Percentiles rank a stretch among this genome's conserved stretches.
phyloP scores from a whole-genome alignment of 2,329 filamentous ascomycete genomes.

The Ophiostoma quercus region DNA sequence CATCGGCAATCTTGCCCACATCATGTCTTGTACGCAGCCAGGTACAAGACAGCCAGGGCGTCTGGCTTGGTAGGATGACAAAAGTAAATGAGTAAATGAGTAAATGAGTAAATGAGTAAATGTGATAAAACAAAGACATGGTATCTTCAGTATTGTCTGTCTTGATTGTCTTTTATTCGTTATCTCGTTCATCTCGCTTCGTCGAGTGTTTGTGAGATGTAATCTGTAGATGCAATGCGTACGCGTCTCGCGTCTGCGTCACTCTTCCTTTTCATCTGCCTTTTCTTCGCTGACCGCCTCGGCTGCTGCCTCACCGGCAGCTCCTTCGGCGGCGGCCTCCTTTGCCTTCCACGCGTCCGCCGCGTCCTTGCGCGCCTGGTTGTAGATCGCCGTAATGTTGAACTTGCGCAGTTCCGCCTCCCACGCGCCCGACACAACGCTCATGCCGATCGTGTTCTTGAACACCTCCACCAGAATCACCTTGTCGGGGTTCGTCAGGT shows the following conservation, averaged over 20 bases:
- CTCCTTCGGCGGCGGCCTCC: not conserved
- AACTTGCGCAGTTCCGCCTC: constrained; percentile 64
- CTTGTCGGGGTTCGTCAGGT: constrained; percentile 71
- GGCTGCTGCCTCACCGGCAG: too few relatives aligned
- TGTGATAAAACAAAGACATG: not conserved
- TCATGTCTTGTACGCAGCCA: constrained; percentile 7
- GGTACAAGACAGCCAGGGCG: constrained; percentile 9
- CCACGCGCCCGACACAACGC: constrained; percentile 70
- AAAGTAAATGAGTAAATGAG: not conserved
- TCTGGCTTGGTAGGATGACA: not conserved
- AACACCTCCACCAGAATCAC: constrained; percentile 76
- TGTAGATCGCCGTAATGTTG: constrained; percentile 71
- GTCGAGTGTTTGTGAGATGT: not conserved
- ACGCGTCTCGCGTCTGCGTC: not conserved
- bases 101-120: not conserved
- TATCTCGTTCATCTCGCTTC: constrained; percentile 2
- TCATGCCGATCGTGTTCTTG: constrained; percentile 62
- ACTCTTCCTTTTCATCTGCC: not conserved
- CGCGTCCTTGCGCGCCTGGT: constrained; percentile 26
- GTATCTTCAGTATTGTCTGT: not conserved
- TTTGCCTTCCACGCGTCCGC: not conserved
- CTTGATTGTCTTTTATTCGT: not conserved
- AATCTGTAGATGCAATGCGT: not conserved
- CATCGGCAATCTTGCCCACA: not conserved
- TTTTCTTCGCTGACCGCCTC: not conserved